phyloP scores from a whole-genome alignment of 1,284 basidiomycete genomes.

The Apiotrichum sp. region DNA sequence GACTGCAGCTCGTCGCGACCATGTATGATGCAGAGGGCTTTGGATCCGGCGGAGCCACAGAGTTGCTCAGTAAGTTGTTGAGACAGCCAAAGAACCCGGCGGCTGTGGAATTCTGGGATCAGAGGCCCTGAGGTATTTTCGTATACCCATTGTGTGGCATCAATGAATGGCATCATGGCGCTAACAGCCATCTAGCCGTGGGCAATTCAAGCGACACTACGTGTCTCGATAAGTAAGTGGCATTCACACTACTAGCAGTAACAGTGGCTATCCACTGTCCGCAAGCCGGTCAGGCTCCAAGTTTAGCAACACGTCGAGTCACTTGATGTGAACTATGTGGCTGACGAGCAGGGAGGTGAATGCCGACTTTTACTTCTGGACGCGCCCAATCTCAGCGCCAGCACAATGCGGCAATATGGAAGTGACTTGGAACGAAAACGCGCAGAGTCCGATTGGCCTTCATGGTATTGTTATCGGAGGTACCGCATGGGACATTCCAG shows the following conservation, averaged over 20 bases:
- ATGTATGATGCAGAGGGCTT: constrained; percentile 38
- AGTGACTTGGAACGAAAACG: constrained; percentile 29
- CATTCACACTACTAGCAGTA: not conserved
- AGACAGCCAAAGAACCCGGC: too few relatives aligned
- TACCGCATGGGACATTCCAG: constrained; percentile 31
- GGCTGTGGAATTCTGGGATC: too few relatives aligned
- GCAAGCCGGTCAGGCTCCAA: too few relatives aligned
- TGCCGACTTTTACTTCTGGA: constrained; percentile 32
- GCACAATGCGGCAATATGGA: constrained; percentile 26
- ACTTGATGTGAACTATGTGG: not conserved
- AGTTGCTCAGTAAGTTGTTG: constrained; percentile 29
- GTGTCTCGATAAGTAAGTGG: constrained; percentile 26
- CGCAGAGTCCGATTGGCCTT: constrained; percentile 26
- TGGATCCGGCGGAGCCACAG: constrained; percentile 35
- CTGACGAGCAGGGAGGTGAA: constrained; percentile 13
- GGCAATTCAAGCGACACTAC: constrained; percentile 26
- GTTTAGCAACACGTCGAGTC: too few relatives aligned
- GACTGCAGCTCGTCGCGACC: constrained; percentile 31
- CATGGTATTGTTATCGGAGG: constrained; percentile 39
- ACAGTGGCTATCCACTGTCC: too few relatives aligned
- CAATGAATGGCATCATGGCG: too few relatives aligned
- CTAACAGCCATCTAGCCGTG: constrained; percentile 20
- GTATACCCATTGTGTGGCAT: too few relatives aligned
- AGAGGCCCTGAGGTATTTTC: too few relatives aligned
- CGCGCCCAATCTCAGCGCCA: constrained; percentile 25